Conservation (phyloP, 345 rosid species). For the Eucalyptus virginea region DNA sequence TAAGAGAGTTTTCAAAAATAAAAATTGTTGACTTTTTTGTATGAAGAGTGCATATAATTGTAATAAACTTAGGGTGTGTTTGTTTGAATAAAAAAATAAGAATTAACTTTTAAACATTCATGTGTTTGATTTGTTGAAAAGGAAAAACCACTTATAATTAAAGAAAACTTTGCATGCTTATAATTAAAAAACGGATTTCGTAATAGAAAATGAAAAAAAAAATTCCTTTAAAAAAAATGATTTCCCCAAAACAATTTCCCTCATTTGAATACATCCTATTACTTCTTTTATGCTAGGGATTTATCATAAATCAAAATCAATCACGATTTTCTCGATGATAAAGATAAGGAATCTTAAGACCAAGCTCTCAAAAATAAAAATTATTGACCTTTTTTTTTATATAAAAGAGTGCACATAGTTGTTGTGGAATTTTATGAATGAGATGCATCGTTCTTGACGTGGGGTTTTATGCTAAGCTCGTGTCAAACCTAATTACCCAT, state of each 20-base stretch:
- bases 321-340: not conserved
- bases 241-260: not conserved
- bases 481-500: not conserved
- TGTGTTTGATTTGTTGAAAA: not conserved
- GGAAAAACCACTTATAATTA: not conserved
- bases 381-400: not conserved
- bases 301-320: not conserved
- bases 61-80: not conserved
- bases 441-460: not conserved
- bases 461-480: not conserved
- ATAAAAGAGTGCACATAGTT: not conserved
- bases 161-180: not conserved
- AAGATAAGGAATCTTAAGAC: not conserved
- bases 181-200: not conserved
- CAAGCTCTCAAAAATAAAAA: not conserved
- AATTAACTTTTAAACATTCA: not conserved
- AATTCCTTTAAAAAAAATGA: rapidly evolving
- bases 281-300: not conserved
- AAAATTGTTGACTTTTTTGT: not conserved
- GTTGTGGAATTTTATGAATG: not conserved
- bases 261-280: not conserved
- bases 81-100: not conserved
- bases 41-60: not conserved
- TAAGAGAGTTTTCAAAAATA: not conserved
- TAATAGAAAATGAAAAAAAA: not conserved